These are phyloP conservation scores for Peniophora sp. DNA, from an alignment of 1,284 basidiomycete genomes.

Conservation along the genomic window DNA sequence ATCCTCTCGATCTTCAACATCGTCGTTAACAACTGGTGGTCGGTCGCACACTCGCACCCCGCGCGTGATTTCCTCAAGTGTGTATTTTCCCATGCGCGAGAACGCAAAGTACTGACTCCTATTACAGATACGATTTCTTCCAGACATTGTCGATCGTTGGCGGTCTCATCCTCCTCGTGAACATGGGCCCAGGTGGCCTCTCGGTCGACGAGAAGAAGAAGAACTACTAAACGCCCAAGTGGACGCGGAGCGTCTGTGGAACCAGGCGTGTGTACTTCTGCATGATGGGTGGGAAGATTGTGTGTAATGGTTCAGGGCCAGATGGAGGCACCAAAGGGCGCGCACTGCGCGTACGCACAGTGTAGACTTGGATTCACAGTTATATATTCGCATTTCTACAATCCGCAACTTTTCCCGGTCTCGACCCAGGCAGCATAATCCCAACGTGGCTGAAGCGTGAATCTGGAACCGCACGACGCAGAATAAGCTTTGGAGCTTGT, in stretches of 20 bases:
- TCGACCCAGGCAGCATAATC: too few relatives aligned
- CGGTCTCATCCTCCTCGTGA: conserved; percentile 93
- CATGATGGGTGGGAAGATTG: background rate
- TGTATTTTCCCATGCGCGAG: conserved; percentile 15
- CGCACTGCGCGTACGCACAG: too few relatives aligned
- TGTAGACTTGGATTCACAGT: too few relatives aligned
- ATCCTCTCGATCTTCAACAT: conserved; percentile 94
- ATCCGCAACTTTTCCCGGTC: too few relatives aligned
- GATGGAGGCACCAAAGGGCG: too few relatives aligned
- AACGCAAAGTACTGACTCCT: conserved; percentile 1
- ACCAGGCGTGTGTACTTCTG: background rate
- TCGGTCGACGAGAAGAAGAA: conserved; percentile 99
- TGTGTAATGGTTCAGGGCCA: background rate
- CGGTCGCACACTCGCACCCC: conserved; percentile 86
- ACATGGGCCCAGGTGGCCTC: conserved; percentile 95
- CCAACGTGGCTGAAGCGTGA: too few relatives aligned
- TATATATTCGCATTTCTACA: too few relatives aligned
- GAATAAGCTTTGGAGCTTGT: too few relatives aligned
- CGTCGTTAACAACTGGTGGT: conserved; percentile 99
- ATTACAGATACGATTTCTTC: conserved; percentile 81
- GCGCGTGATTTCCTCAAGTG: conserved; percentile 97
- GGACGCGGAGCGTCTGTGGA: background rate
- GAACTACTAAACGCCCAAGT: conserved; percentile 48
- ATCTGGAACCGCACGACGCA: too few relatives aligned
- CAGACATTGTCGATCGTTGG: conserved; percentile 96